These are phyloP conservation scores for Aurantiochytrium sp. DNA, from an alignment of 108 stramenopile genomes.

Conservation along the genomic window DNA sequence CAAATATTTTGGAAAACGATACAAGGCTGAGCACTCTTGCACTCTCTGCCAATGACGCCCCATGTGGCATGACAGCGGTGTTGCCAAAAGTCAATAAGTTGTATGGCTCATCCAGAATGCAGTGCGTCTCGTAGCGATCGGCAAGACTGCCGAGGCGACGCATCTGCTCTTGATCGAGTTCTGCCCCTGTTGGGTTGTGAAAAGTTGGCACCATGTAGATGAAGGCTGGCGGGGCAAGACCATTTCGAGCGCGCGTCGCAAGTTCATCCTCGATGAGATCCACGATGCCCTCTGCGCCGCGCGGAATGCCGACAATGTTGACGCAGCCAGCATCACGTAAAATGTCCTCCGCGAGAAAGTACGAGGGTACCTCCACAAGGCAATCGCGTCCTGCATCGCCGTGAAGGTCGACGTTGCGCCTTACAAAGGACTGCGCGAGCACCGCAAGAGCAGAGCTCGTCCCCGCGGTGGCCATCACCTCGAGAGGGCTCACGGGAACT, in stretches of 20 bases:
- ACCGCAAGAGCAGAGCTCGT: neutral
- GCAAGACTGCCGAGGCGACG: neutral
- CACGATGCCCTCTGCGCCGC: neutral
- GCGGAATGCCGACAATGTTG: neutral
- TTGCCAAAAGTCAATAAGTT: neutral
- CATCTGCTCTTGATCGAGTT: neutral
- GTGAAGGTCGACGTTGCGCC: neutral
- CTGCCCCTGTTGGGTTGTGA: neutral
- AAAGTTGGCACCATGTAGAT: constrained; percentile 6
- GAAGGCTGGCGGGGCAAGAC: neutral
- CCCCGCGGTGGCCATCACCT: neutral
- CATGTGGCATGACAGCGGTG: neutral
- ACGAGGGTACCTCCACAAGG: neutral
- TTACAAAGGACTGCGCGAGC: neutral
- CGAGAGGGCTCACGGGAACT: neutral
- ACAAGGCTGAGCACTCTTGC: neutral
- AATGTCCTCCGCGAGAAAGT: neutral
- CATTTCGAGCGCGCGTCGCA: neutral
- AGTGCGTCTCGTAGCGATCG: neutral
- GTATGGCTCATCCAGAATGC: neutral
- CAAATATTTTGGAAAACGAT: constrained; percentile 1
- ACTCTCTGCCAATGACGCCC: neutral
- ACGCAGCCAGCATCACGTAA: neutral
- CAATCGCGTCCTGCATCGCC: neutral
- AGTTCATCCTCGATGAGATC: neutral